phyloP scores from a whole-genome alignment of 2,329 filamentous ascomycete species.

The Fusarium sulawesiense region DNA sequence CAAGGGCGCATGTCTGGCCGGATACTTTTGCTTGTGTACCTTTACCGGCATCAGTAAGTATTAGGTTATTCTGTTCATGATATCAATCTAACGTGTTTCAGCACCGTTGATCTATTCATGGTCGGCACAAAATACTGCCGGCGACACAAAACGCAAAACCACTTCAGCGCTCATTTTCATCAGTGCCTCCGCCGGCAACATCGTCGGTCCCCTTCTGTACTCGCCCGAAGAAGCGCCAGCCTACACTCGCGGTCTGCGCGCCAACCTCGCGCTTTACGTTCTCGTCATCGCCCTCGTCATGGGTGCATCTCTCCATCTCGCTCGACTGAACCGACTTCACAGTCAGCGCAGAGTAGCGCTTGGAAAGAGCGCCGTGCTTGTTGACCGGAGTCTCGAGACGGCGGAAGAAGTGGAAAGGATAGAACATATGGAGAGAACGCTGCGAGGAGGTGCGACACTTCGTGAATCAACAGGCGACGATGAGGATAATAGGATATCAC shows the following conservation, averaged over 20 bases:
- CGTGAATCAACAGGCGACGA: slow-evolving; percentile 8
- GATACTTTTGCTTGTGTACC: slow-evolving; percentile 69
- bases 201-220: slow-evolving; percentile 73
- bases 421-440: slow-evolving; percentile 44
- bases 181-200: slow-evolving; percentile 73
- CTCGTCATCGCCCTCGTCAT: slow-evolving; percentile 65
- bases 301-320: slow-evolving; percentile 59
- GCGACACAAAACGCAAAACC: slow-evolving; percentile 76
- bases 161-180: slow-evolving; percentile 74
- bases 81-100: slow-evolving; percentile 29
- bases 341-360: slow-evolving; percentile 64
- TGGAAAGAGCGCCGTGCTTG: slow-evolving; percentile 68
- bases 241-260: slow-evolving; percentile 63
- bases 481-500: slow-evolving; percentile 17
- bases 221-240: slow-evolving; percentile 60
- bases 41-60: slow-evolving; percentile 59
- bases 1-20: slow-evolving; percentile 63
- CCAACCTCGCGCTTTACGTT: slow-evolving; percentile 71
- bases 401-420: slow-evolving; percentile 56
- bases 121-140: slow-evolving; percentile 72
- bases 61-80: slow-evolving; percentile 22
- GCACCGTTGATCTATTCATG: slow-evolving; percentile 70
- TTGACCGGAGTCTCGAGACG: slow-evolving; percentile 70
- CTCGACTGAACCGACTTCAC: slow-evolving; percentile 66
- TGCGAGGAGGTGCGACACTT: slow-evolving; percentile 19